These are phyloP conservation scores for Phylloporus sp. DNA, from an alignment of 768 basidiomycete genomes.

Conservation along the genomic window DNA sequence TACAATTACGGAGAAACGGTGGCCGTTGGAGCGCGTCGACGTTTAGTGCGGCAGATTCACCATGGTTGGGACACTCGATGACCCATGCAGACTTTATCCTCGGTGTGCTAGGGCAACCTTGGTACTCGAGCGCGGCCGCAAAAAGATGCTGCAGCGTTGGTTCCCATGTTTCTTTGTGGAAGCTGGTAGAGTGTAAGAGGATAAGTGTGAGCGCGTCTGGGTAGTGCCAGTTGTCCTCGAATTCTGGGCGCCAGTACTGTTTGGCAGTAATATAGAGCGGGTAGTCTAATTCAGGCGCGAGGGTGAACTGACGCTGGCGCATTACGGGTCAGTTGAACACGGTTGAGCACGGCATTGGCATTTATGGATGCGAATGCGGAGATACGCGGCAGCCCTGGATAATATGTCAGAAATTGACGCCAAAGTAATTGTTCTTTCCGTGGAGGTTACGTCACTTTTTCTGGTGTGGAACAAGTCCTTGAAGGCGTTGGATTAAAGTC, in stretches of 20 bases:
- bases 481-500: too few relatives aligned
- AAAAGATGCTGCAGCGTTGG: constrained; percentile 53
- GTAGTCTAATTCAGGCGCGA: constrained; percentile 40
- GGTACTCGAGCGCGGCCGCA: constrained; percentile 14
- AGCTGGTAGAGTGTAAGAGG: constrained; percentile 67
- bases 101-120: background rate
- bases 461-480: too few relatives aligned
- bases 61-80: constrained; percentile 73
- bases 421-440: background rate
- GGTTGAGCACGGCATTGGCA: background rate
- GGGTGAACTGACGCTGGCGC: constrained; percentile 28
- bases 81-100: constrained; percentile 48
- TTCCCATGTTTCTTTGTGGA: constrained; percentile 74
- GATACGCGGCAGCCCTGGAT: background rate
- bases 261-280: constrained; percentile 54
- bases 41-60: constrained; percentile 56
- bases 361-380: background rate
- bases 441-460: background rate
- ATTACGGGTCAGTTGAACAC: constrained; percentile 4
- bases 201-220: constrained; percentile 52
- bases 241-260: constrained; percentile 47
- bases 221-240: constrained; percentile 34
- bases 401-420: background rate
- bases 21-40: constrained; percentile 40
- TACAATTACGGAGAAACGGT: constrained; percentile 47